phyloP scores from a whole-genome alignment of 805 yeast genomes.

The Candida sanyiensis region DNA sequence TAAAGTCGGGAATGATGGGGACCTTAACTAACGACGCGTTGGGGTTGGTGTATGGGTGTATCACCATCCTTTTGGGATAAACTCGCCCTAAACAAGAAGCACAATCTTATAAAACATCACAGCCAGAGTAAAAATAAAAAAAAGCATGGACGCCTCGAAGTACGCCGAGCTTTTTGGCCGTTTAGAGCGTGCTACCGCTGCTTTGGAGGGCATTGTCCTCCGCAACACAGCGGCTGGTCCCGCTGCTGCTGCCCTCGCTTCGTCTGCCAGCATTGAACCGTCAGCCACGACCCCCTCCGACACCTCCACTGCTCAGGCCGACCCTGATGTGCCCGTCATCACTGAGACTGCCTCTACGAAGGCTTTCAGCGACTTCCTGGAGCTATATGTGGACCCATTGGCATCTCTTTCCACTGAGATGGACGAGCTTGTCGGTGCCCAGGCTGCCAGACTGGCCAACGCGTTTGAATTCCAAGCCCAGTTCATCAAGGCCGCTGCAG shows the following conservation, averaged over 20 bases:
- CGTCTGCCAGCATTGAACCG: background rate
- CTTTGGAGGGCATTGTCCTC: slow-evolving; percentile 23
- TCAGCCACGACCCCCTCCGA: slow-evolving; percentile 2
- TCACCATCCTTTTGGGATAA: too few species aligned
- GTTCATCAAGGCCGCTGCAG: slow-evolving; percentile 53
- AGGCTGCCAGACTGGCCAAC: slow-evolving; percentile 40
- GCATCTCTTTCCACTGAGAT: slow-evolving; percentile 45
- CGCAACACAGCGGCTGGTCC: slow-evolving; percentile 13
- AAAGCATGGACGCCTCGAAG: slow-evolving; percentile 6
- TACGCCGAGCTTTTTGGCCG: slow-evolving; percentile 14
- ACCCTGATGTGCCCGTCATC: slow-evolving; percentile 8
- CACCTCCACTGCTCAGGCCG: slow-evolving; percentile 12
- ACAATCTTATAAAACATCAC: too few species aligned
- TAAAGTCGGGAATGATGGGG: too few species aligned
- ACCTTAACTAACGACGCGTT: too few species aligned
- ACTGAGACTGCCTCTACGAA: slow-evolving; percentile 33
- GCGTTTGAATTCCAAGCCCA: slow-evolving; percentile 56
- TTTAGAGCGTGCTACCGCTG: slow-evolving; percentile 26
- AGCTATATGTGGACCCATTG: slow-evolving; percentile 53
- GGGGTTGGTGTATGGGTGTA: too few species aligned
- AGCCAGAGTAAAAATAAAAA: too few species aligned
- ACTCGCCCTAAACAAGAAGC: too few species aligned
- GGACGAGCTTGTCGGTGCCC: slow-evolving; percentile 53
- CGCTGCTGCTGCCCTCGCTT: background rate
- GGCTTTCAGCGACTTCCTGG: slow-evolving; percentile 52